These are phyloP conservation scores for Aureobasidium sp. DNA, from an alignment of 2,329 filamentous ascomycete species.

Conservation along the genomic window DNA sequence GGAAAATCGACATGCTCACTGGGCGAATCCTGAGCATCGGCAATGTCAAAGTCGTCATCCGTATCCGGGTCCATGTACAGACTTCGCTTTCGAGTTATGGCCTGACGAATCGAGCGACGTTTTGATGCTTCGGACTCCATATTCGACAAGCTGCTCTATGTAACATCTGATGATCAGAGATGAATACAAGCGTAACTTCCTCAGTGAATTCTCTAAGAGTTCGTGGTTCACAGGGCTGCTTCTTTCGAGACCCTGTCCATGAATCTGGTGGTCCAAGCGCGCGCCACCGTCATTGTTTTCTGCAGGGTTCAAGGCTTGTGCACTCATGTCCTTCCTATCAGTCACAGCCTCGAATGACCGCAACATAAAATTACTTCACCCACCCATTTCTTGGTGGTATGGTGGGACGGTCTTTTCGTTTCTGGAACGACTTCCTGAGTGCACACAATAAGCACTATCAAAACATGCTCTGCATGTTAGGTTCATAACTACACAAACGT, in stretches of 20 bases:
- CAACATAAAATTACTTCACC: not conserved
- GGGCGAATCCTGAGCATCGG: not conserved
- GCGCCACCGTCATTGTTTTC: not conserved
- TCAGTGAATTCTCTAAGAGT: not conserved
- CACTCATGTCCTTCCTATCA: not conserved
- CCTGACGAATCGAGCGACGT: slow-evolving; percentile 29
- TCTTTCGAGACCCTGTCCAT: slow-evolving; percentile 3
- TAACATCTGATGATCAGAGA: not conserved
- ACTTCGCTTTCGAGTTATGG: slow-evolving; percentile 28
- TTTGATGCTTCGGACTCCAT: slow-evolving; percentile 19
- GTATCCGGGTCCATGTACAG: slow-evolving; percentile 31
- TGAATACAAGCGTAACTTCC: not conserved
- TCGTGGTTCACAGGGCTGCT: slow-evolving; percentile 6
- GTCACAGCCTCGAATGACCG: not conserved
- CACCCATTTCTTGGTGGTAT: not conserved
- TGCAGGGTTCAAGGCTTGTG: not conserved
- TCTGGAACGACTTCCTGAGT: no score
- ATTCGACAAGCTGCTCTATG: not conserved
- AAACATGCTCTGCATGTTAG: no score
- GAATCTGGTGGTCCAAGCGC: not conserved
- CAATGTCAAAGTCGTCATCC: slow-evolving; percentile 28
- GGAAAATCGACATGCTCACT: not conserved
- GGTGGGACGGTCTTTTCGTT: not conserved
- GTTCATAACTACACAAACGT: no score
- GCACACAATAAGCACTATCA: no score